phyloP scores from a whole-genome alignment of 306 rosid genomes.

The Ziziphus jujuba region DNA sequence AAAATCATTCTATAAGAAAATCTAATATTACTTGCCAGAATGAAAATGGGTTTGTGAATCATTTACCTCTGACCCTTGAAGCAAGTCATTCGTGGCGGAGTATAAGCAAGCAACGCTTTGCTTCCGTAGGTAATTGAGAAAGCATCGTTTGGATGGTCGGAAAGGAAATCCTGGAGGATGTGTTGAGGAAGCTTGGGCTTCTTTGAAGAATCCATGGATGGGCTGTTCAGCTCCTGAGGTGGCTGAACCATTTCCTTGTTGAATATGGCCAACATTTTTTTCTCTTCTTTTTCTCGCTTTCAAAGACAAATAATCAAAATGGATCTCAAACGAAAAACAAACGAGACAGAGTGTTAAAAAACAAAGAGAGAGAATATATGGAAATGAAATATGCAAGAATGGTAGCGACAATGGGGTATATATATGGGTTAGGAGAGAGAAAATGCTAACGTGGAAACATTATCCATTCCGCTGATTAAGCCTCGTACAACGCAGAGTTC shows the following conservation, averaged over 20 bases:
- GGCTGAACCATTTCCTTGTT: slow-evolving; percentile 68
- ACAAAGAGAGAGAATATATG: slow-evolving; percentile 1
- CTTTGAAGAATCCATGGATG: slow-evolving; percentile 46
- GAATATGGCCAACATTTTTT: slow-evolving; percentile 79
- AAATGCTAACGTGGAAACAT: slow-evolving; percentile 47
- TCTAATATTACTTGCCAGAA: background rate
- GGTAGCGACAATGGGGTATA: slow-evolving; percentile 4
- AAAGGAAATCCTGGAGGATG: slow-evolving; percentile 49
- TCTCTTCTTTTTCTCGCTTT: background rate
- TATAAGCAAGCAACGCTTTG: slow-evolving; percentile 54
- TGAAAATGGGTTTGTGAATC: too few relatives aligned
- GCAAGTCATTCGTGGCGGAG: slow-evolving; percentile 33
- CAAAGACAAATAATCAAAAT: background rate
- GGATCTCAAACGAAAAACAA: slow-evolving; percentile 9
- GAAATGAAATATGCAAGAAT: slow-evolving; percentile 18
- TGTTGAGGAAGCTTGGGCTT: slow-evolving; percentile 58
- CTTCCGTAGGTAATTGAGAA: slow-evolving; percentile 57
- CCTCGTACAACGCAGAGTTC: background rate
- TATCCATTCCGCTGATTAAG: slow-evolving; percentile 43
- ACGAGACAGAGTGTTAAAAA: slow-evolving; percentile 1
- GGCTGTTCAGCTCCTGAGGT: slow-evolving; percentile 88
- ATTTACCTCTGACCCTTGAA: slow-evolving; percentile 45
- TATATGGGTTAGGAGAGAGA: slow-evolving; percentile 15
- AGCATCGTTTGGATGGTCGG: slow-evolving; percentile 45
- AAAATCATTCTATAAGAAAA: too few relatives aligned